Evolutionary conservation across 768 basidiomycete genomes (phyloP).

Genomic region (Auricularia auricula-judae): DNA sequence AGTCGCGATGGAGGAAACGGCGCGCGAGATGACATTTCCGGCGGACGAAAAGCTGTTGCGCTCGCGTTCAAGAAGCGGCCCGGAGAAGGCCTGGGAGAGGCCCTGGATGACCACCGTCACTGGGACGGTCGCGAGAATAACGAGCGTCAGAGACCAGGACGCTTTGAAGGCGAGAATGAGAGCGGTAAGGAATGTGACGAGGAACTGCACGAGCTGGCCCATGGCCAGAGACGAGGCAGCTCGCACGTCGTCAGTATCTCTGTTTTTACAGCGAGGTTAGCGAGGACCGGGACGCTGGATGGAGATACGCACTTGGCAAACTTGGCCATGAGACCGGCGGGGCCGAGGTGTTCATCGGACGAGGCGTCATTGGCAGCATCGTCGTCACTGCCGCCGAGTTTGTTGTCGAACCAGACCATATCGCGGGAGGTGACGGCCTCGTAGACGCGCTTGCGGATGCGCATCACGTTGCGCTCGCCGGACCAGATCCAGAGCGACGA

Average conservation of each 20-base stretch:
- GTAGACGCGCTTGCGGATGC: conserved; percentile 60
- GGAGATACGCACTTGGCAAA: conserved; percentile 54
- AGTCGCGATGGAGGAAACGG: conserved; percentile 65
- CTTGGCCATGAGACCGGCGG: conserved; percentile 88
- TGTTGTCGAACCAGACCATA: conserved; percentile 86
- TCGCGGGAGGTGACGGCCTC: conserved; percentile 52
- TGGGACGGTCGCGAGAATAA: conserved; percentile 86
- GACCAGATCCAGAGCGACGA: conserved; percentile 78
- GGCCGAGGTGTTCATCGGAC: conserved; percentile 49
- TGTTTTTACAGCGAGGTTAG: conserved; percentile 20
- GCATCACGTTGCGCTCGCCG: conserved; percentile 68
- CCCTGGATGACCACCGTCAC: conserved; percentile 66
- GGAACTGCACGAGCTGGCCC: conserved; percentile 69
- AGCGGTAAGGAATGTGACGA: conserved; percentile 68
- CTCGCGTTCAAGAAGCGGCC: conserved; percentile 58
- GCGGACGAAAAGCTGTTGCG: conserved; percentile 57
- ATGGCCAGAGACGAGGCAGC: conserved; percentile 70
- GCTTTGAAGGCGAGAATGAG: conserved; percentile 73
- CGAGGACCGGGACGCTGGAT: conserved; percentile 3
- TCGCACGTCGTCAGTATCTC: conserved; percentile 92
- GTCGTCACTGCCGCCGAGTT: conserved; percentile 48
- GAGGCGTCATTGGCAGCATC: conserved; percentile 26
- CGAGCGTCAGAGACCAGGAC: conserved; percentile 76
- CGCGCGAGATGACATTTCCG: conserved; percentile 71
- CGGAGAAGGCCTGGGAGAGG: conserved; percentile 57